A percentile compares a stretch with the other conserved stretches of the same genome.
Evolutionary conservation across 768 basidiomycete genomes (phyloP).

Genomic region (Pisolithus microcarpus): DNA sequence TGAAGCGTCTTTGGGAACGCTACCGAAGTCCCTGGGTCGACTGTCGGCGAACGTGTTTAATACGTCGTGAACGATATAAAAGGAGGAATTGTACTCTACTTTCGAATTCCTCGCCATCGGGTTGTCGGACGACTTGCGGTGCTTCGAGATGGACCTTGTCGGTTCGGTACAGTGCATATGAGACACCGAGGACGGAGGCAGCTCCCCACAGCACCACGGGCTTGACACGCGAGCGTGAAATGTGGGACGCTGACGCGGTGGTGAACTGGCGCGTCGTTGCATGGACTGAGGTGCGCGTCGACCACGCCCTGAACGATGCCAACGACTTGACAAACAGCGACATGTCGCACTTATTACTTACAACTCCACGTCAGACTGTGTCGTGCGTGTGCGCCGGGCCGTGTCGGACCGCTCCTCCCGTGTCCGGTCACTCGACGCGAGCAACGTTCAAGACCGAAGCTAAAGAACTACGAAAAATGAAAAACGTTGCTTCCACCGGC

Average conservation of each 20-base stretch:
- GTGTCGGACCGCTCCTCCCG: no score
- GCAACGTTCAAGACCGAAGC: no score
- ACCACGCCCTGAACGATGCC: neutral
- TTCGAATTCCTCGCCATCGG: neutral
- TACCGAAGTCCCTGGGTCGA: constrained; percentile 69
- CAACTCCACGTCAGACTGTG: no score
- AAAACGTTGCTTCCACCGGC: no score
- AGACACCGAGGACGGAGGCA: constrained; percentile 16
- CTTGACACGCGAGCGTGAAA: neutral
- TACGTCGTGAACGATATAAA: neutral
- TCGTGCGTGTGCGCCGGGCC: no score
- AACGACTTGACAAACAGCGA: neutral
- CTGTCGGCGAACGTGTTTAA: constrained; percentile 26
- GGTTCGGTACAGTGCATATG: constrained; percentile 13
- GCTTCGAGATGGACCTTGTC: constrained; percentile 36
- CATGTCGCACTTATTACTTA: neutral
- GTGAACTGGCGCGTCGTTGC: neutral
- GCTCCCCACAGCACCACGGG: constrained; percentile 23
- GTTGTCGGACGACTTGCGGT: constrained; percentile 10
- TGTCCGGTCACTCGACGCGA: no score
- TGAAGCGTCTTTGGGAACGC: constrained; percentile 61
- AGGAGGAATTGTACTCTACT: neutral
- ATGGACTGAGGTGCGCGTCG: neutral
- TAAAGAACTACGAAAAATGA: no score
- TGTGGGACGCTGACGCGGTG: neutral